Conservation (phyloP, 306 rosid genomes). For the Vicia faba region DNA sequence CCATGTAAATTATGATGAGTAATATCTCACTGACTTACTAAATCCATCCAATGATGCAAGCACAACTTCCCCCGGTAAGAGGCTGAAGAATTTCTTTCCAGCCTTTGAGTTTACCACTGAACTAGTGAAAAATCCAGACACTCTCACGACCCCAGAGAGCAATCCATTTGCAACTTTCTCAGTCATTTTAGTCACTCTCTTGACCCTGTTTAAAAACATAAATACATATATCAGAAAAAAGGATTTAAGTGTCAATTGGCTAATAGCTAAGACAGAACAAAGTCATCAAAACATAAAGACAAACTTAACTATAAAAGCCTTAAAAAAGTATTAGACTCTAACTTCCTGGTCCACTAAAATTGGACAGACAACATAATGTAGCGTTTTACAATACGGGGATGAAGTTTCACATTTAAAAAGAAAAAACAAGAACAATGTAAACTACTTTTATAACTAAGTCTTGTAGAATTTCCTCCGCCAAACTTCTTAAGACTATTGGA, state of each 20-base stretch:
- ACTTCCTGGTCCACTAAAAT: slow-evolving; percentile 20
- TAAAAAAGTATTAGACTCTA: slow-evolving; percentile 4
- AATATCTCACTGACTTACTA: slow-evolving; percentile 54
- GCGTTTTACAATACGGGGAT: slow-evolving; percentile 2
- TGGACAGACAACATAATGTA: slow-evolving; percentile 10
- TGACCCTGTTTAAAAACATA: slow-evolving; percentile 62
- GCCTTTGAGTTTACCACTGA: slow-evolving; percentile 68
- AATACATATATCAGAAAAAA: slow-evolving; percentile 28
- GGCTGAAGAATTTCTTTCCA: slow-evolving; percentile 80
- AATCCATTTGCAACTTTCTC: slow-evolving; percentile 87
- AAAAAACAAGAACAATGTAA: background rate
- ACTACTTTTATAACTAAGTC: background rate
- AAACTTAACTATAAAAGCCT: slow-evolving; percentile 7
- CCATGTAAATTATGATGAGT: slow-evolving; percentile 15
- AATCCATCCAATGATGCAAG: slow-evolving; percentile 98
- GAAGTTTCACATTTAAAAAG: background rate
- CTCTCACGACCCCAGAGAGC: slow-evolving; percentile 85
- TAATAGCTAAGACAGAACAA: slow-evolving; percentile 12
- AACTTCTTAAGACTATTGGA: background rate
- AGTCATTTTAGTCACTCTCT: slow-evolving; percentile 83
- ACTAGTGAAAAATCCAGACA: slow-evolving; percentile 81
- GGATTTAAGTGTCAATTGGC: slow-evolving; percentile 6
- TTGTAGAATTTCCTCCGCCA: background rate
- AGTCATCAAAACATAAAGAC: slow-evolving; percentile 15
- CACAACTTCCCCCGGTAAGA: slow-evolving; percentile 81